Conservation (phyloP, 805 yeast genomes). For the Schizosaccharomyces octosporus region DNA sequence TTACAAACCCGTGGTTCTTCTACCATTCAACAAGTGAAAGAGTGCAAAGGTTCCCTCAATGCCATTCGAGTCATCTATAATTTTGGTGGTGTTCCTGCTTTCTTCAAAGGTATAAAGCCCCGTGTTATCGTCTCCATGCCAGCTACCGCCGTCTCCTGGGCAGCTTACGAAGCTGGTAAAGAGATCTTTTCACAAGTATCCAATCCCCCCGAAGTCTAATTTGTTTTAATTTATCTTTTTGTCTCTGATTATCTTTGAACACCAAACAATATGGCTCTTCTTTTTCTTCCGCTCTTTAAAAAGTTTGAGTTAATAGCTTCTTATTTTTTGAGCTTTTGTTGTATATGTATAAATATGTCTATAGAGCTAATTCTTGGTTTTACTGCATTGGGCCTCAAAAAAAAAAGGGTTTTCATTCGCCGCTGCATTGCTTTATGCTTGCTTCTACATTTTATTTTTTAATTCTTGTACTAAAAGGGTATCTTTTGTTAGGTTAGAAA, state of each 20-base stretch:
- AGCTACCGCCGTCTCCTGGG: constrained; percentile 91
- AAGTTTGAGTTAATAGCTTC: no score
- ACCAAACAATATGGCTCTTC: no score
- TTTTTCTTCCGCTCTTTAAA: no score
- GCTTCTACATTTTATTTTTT: not conserved
- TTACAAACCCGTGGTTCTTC: constrained; percentile 48
- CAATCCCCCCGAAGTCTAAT: not conserved
- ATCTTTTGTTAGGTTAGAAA: not conserved
- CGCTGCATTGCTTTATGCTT: no score
- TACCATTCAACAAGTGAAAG: constrained; percentile 18
- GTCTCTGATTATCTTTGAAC: not conserved
- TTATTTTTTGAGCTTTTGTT: no score
- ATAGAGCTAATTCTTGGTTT: no score
- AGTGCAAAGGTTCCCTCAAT: constrained; percentile 38
- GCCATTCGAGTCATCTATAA: constrained; percentile 45
- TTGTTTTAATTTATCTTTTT: not conserved
- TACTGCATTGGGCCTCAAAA: not conserved
- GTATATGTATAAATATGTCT: no score
- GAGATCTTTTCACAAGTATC: not conserved
- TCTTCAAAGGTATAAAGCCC: constrained; percentile 67
- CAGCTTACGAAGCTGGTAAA: constrained; percentile 92
- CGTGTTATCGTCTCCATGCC: constrained; percentile 84
- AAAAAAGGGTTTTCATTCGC: no score
- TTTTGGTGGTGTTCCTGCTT: constrained; percentile 28
- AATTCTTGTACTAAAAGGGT: not conserved